A percentile compares a stretch with the other conserved stretches of the same genome.
phyloP scores from a whole-genome alignment of 805 yeast species.

The Wickerhamiella azymoides region DNA sequence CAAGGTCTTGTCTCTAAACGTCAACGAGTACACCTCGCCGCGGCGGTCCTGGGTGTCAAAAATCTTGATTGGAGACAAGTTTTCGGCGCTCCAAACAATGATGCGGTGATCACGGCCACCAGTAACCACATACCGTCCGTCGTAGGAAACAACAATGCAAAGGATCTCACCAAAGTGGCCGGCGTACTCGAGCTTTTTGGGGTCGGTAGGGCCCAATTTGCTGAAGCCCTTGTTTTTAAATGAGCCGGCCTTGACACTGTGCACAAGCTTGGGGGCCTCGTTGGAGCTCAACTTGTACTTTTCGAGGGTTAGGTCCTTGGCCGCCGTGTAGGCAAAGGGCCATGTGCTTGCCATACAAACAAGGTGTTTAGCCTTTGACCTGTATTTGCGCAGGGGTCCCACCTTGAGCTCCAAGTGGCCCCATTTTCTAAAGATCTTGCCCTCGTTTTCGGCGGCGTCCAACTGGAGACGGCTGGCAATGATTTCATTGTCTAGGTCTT shows the following conservation, averaged over 20 bases:
- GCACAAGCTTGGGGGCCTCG: conserved; percentile 49
- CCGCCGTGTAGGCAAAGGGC: conserved; percentile 60
- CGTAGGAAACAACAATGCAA: conserved; percentile 71
- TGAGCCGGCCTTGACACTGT: conserved; percentile 36
- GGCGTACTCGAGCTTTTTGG: conserved; percentile 37
- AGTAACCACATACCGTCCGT: conserved; percentile 78
- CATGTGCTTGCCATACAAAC: conserved; percentile 36
- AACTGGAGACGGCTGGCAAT: conserved; percentile 64
- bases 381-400: conserved; percentile 7
- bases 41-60: conserved; percentile 60
- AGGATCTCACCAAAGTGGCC: conserved; percentile 70
- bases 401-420: conserved; percentile 11
- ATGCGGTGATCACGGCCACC: conserved; percentile 79
- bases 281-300: conserved; percentile 53
- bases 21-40: conserved; percentile 57
- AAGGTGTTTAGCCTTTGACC: conserved; percentile 12
- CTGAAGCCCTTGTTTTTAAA: conserved; percentile 35
- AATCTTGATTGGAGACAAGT: conserved; percentile 59
- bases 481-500: conserved; percentile 87
- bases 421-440: conserved; percentile 54
- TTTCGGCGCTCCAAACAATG: conserved; percentile 75
- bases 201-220: conserved; percentile 21
- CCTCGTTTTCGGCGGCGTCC: conserved; percentile 84
- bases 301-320: conserved; percentile 66
- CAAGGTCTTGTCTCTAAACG: conserved; percentile 68